A percentile compares a stretch with the other conserved stretches of the same genome.
phyloP scores from a whole-genome alignment of 345 rosid genomes.

The Firmiana major region DNA sequence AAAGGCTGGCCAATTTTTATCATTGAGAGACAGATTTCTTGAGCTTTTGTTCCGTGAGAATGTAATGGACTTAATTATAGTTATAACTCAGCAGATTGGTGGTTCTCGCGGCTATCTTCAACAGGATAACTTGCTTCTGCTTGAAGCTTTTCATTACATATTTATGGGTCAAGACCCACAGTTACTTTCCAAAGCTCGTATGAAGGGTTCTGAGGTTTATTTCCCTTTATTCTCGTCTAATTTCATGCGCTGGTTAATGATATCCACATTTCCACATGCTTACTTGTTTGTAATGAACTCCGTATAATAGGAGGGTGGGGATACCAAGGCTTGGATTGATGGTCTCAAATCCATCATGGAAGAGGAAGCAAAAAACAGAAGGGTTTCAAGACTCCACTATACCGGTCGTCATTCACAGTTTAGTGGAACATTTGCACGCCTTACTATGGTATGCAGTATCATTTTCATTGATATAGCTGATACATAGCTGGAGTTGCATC shows the following conservation, averaged over 20 bases:
- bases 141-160: constrained; percentile 71
- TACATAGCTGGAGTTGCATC: background rate
- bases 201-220: constrained; percentile 43
- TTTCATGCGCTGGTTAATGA: constrained; percentile 6
- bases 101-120: constrained; percentile 53
- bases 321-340: constrained; percentile 43
- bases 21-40: constrained; percentile 75
- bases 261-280: background rate
- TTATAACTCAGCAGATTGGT: constrained; percentile 62
- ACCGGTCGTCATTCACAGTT: constrained; percentile 68
- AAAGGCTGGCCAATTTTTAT: constrained; percentile 62
- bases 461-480: background rate
- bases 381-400: constrained; percentile 47
- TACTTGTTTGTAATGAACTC: background rate
- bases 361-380: constrained; percentile 61
- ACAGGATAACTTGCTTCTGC: constrained; percentile 77
- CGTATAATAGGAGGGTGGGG: constrained; percentile 40
- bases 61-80: constrained; percentile 70
- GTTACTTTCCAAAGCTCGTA: constrained; percentile 49
- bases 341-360: constrained; percentile 70
- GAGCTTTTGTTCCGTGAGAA: constrained; percentile 75
- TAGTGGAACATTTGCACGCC: constrained; percentile 80
- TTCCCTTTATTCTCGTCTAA: constrained; percentile 11
- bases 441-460: constrained; percentile 56
- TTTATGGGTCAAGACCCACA: constrained; percentile 77